Evolutionary conservation across 116 monocot species (phyloP).

Genomic region (Papilionanthe hybrid): DNA sequence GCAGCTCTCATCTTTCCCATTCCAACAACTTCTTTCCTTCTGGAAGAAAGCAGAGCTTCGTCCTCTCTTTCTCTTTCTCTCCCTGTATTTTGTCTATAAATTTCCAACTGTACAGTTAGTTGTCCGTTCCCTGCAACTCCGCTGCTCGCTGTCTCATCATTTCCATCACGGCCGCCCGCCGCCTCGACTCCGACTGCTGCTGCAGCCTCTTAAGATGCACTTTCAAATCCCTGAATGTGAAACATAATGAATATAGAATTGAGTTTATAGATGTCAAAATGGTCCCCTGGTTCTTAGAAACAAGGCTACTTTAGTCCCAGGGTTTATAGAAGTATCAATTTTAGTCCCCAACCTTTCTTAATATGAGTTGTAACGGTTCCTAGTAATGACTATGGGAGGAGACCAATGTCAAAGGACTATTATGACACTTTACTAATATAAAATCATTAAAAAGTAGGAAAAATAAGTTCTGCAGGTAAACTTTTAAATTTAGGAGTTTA

Average conservation of each 20-base stretch:
- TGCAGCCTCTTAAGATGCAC: constrained; percentile 79
- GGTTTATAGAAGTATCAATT: too few species aligned
- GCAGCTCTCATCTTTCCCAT: background rate
- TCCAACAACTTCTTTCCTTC: background rate
- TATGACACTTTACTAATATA: too few species aligned
- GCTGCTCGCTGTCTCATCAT: constrained; percentile 89
- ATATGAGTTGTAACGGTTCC: too few species aligned
- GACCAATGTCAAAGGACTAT: too few species aligned
- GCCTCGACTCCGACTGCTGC: constrained; percentile 82
- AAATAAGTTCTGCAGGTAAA: background rate
- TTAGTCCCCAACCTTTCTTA: too few species aligned
- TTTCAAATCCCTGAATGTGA: constrained; percentile 58
- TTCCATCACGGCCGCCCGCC: constrained; percentile 87
- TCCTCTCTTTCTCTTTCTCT: background rate
- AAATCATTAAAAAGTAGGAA: background rate
- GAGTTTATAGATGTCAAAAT: too few species aligned
- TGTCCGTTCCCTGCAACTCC: constrained; percentile 59
- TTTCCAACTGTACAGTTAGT: constrained; percentile 30
- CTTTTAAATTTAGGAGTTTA: background rate
- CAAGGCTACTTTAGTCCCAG: too few species aligned
- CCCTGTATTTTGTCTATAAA: constrained; percentile 2
- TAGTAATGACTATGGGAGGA: too few species aligned
- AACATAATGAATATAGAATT: background rate
- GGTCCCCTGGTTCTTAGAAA: too few species aligned
- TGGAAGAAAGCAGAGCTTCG: background rate